Conservation (phyloP, 2,329 filamentous ascomycete genomes). For the Sporothrix protearum region DNA sequence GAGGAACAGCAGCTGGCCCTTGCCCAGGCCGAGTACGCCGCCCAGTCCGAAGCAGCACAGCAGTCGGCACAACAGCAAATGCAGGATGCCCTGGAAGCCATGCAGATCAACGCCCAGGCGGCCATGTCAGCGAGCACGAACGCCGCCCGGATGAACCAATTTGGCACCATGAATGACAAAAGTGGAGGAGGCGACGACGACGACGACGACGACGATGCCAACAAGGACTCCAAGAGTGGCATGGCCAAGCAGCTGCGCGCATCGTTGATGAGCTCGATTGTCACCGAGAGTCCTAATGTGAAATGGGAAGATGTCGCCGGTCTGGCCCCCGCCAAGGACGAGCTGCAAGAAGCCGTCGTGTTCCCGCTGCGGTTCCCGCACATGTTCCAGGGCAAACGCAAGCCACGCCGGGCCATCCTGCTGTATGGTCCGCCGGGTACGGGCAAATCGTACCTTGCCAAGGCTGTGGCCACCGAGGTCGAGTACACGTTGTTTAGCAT, state of each 20-base stretch:
- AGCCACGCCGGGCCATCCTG: slow-evolving; percentile 36
- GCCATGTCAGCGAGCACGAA: not conserved
- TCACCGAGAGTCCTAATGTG: slow-evolving; percentile 28
- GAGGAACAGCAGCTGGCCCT: not conserved
- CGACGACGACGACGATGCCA: not conserved
- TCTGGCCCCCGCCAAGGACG: slow-evolving; percentile 27
- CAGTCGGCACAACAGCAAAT: not conserved
- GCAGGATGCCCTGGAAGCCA: not conserved
- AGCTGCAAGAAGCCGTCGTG: slow-evolving; percentile 29
- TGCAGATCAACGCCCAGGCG: not conserved
- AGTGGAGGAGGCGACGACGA: not conserved
- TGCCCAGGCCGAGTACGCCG: not conserved
- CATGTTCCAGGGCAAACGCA: slow-evolving; percentile 30
- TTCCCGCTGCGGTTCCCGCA: slow-evolving; percentile 28
- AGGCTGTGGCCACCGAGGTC: slow-evolving; percentile 53
- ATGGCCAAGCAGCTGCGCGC: slow-evolving; percentile 17
- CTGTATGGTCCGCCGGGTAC: slow-evolving; percentile 57
- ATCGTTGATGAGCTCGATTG: slow-evolving; percentile 22
- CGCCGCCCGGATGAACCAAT: not conserved
- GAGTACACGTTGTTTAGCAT: slow-evolving; percentile 50
- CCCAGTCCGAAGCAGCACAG: not conserved
- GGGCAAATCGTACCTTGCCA: slow-evolving; percentile 55
- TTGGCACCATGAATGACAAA: not conserved
- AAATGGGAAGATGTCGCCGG: slow-evolving; percentile 29
- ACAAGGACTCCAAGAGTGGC: slow-evolving; percentile 15